phyloP scores from a whole-genome alignment of 345 rosid species.

The Limnanthes douglasii region DNA sequence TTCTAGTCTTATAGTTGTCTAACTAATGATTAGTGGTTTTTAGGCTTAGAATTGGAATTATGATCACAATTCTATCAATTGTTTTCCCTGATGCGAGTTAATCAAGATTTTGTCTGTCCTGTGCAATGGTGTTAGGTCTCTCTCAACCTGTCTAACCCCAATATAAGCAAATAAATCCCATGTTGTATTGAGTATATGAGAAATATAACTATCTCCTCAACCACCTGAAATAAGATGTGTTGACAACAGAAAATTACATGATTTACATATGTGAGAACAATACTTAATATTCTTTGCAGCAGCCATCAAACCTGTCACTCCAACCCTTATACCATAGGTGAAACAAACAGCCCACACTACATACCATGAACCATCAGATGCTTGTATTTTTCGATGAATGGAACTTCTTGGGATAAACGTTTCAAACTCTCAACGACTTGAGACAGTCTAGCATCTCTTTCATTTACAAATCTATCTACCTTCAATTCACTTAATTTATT shows the following conservation, averaged over 20 bases:
- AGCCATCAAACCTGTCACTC: conserved; percentile 62
- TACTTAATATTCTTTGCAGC: conserved; percentile 47
- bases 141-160: conserved; percentile 51
- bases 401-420: conserved; percentile 89
- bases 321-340: conserved; percentile 79
- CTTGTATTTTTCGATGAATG: too few species aligned
- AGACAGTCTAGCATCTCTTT: conserved; percentile 79
- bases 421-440: conserved; percentile 87
- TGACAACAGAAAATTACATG: conserved; percentile 74
- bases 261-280: conserved; percentile 47
- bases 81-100: conserved; percentile 48
- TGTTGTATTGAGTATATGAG: conserved; percentile 46
- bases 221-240: conserved; percentile 78
- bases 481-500: conserved; percentile 76
- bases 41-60: too few species aligned
- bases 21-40: too few species aligned
- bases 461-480: conserved; percentile 84
- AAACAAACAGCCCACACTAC: conserved; percentile 94
- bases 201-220: conserved; percentile 97
- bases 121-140: conserved; percentile 44
- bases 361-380: too few species aligned
- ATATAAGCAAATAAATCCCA: conserved; percentile 56
- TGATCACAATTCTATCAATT: too few species aligned
- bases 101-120: conserved; percentile 40
- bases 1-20: too few species aligned